Evolutionary conservation across 306 rosid species (phyloP).

Genomic region (Pterocarpus macrocarpus): DNA sequence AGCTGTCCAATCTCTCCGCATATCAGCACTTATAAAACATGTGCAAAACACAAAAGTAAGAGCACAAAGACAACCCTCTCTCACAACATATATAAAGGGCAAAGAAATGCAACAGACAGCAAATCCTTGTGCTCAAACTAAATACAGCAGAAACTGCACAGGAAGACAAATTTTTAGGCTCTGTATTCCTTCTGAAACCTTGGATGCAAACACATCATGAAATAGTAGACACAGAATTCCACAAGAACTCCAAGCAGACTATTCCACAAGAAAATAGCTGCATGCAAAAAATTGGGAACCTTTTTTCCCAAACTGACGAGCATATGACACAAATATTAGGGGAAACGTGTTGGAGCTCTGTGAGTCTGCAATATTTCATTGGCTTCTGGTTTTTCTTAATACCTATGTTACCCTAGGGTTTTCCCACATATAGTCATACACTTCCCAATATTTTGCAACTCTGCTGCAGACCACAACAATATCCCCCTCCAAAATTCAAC

Average conservation of each 20-base stretch:
- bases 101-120: neutral
- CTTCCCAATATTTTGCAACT: neutral
- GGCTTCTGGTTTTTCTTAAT: neutral
- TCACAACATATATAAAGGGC: constrained; percentile 15
- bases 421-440: neutral
- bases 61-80: constrained; percentile 12
- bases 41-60: constrained; percentile 30
- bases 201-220: neutral
- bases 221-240: neutral
- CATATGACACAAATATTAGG: neutral
- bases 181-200: neutral
- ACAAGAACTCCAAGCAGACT: neutral
- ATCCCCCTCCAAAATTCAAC: neutral
- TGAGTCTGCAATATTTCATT: neutral
- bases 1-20: neutral
- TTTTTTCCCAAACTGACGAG: neutral
- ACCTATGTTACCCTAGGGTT: neutral
- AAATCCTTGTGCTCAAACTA: neutral
- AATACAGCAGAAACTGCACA: neutral
- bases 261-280: neutral
- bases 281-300: neutral
- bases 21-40: constrained; percentile 31
- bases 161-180: neutral
- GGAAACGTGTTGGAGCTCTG: neutral
- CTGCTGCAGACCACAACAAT: constrained; percentile 1